phyloP scores from a whole-genome alignment of 768 basidiomycete genomes.

The Russula sp. region DNA sequence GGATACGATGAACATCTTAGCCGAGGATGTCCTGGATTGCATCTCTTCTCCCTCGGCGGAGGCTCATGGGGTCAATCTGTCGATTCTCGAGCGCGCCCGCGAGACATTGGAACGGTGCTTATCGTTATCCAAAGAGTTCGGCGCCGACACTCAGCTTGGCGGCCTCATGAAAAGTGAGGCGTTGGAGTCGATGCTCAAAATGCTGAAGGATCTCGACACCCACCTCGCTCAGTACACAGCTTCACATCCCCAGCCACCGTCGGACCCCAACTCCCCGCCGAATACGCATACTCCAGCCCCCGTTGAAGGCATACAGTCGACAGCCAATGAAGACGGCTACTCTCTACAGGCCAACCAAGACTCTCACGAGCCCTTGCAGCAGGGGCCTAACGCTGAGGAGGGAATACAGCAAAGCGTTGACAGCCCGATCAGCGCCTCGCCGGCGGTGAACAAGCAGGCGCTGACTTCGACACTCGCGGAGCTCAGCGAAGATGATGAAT shows the following conservation, averaged over 20 bases:
- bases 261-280: too few species aligned
- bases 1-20: conserved; percentile 1
- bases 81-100: neutral
- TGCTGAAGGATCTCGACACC: neutral
- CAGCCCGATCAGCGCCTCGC: neutral
- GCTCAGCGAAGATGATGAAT: neutral
- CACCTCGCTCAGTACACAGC: neutral
- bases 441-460: neutral
- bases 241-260: neutral
- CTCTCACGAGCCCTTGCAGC: too few species aligned
- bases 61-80: neutral
- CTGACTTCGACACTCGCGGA: neutral
- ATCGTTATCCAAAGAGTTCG: neutral
- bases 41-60: neutral
- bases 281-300: neutral
- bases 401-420: neutral
- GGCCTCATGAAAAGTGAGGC: neutral
- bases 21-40: neutral
- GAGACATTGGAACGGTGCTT: neutral
- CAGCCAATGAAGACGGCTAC: neutral
- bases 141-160: neutral
- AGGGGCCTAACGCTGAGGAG: too few species aligned
- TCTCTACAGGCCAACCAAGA: too few species aligned
- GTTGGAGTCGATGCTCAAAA: neutral
- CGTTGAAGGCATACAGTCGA: neutral